Evolutionary conservation across 805 yeast genomes (phyloP).

Genomic region (Yamadazyma phyllophila): DNA sequence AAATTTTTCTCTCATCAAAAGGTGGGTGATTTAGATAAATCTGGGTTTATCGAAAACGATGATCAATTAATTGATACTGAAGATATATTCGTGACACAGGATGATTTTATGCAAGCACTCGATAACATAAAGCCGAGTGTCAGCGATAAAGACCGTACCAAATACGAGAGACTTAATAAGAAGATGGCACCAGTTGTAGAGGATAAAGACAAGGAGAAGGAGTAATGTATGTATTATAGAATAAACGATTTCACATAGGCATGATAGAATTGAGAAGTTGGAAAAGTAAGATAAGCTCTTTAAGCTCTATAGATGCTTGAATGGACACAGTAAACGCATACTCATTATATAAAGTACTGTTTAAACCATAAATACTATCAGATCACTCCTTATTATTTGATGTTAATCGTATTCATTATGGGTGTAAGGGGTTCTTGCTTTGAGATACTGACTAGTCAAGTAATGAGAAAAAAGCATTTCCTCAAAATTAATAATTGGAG

Average conservation of each 20-base stretch:
- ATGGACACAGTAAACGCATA: too few relatives aligned
- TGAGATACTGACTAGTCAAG: too few relatives aligned
- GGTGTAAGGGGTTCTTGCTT: background rate
- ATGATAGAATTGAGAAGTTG: background rate
- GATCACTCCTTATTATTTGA: too few relatives aligned
- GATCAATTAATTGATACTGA: conserved; percentile 21
- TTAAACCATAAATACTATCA: too few relatives aligned
- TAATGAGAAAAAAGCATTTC: background rate
- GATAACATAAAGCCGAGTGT: conserved; percentile 84
- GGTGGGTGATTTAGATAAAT: conserved; percentile 37
- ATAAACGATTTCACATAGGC: background rate
- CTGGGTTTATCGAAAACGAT: conserved; percentile 32
- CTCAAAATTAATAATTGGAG: conserved; percentile 22
- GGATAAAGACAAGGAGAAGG: conserved; percentile 1
- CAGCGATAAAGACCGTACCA: conserved; percentile 74
- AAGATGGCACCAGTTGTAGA: conserved; percentile 46
- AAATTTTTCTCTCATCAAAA: conserved; percentile 53
- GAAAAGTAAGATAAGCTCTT: too few relatives aligned
- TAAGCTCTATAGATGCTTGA: too few relatives aligned
- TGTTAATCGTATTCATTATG: background rate
- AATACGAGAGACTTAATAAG: conserved; percentile 71
- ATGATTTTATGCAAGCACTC: conserved; percentile 73
- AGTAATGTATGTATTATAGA: conserved; percentile 2
- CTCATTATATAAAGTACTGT: too few relatives aligned
- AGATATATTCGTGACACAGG: conserved; percentile 52